Evolutionary conservation across 208 protist species (phyloP).

Genomic region (Trypanosoma scelopori): DNA sequence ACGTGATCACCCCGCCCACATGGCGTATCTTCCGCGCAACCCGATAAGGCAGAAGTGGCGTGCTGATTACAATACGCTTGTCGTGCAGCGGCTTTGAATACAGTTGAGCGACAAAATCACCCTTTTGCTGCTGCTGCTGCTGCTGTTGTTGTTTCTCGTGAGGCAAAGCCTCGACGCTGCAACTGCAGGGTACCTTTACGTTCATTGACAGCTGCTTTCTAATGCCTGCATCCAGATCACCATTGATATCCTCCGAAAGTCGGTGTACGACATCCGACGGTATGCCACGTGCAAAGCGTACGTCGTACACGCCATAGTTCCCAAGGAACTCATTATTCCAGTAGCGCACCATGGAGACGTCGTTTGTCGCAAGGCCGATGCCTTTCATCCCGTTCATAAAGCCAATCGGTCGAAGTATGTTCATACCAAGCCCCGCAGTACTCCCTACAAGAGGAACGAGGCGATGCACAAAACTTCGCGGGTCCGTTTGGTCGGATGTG

Average conservation of each 20-base stretch:
- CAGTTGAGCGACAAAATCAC: slow-evolving; percentile 16
- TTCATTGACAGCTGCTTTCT: slow-evolving; percentile 36
- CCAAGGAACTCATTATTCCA: slow-evolving; percentile 90
- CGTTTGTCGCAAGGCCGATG: slow-evolving; percentile 74
- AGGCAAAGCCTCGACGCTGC: slow-evolving; percentile 23
- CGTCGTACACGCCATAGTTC: slow-evolving; percentile 84
- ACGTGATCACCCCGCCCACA: slow-evolving; percentile 47
- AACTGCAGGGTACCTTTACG: slow-evolving; percentile 57
- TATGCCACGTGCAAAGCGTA: slow-evolving; percentile 70
- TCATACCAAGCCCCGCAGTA: slow-evolving; percentile 58
- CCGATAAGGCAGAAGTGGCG: slow-evolving; percentile 77
- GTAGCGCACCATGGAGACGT: slow-evolving; percentile 83
- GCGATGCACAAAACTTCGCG: slow-evolving; percentile 83
- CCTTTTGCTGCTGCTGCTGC: background rate
- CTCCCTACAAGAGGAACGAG: slow-evolving; percentile 47
- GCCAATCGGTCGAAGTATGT: slow-evolving; percentile 77
- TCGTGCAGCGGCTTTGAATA: slow-evolving; percentile 24
- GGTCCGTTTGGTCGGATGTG: slow-evolving; percentile 68
- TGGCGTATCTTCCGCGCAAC: slow-evolving; percentile 48
- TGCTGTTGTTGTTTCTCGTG: no score
- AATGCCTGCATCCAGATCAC: slow-evolving; percentile 33
- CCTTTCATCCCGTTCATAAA: slow-evolving; percentile 81
- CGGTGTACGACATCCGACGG: slow-evolving; percentile 51
- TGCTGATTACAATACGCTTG: slow-evolving; percentile 61
- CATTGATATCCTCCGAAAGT: slow-evolving; percentile 32